phyloP scores from a whole-genome alignment of 257 asterid species.

The Nicotiana obtusifolia region DNA sequence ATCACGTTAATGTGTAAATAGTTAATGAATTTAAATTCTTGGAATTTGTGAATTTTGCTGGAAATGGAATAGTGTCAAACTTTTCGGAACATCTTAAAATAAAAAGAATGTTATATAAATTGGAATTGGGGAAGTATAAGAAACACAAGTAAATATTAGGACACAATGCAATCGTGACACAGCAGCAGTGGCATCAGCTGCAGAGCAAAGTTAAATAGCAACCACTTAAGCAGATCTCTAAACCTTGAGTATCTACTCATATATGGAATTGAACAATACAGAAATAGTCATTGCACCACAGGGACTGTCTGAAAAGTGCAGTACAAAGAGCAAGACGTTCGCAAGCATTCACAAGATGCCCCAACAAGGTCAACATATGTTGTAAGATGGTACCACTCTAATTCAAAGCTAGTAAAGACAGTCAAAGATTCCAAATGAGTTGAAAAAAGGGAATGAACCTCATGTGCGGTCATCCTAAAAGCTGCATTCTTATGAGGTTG shows the following conservation, averaged over 20 bases:
- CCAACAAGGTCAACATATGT: background rate
- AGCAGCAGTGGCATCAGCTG: background rate
- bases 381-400: background rate
- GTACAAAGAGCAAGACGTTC: background rate
- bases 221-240: background rate
- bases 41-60: background rate
- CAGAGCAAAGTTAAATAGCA: background rate
- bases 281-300: background rate
- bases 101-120: background rate
- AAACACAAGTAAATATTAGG: background rate
- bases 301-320: background rate
- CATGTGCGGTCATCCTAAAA: constrained; percentile 67
- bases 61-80: background rate
- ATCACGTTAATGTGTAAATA: background rate
- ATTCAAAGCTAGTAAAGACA: background rate
- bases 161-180: background rate
- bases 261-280: background rate
- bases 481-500: constrained; percentile 51
- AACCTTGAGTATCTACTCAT: background rate
- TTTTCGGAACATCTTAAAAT: background rate
- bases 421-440: background rate
- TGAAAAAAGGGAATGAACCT: constrained; percentile 6
- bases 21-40: background rate
- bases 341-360: background rate
- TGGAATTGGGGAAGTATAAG: background rate